Percentiles rank a stretch among this genome's conserved stretches.
Evolutionary conservation across 1,284 basidiomycete genomes (phyloP).

Genomic region (Leccinum pachyderme): DNA sequence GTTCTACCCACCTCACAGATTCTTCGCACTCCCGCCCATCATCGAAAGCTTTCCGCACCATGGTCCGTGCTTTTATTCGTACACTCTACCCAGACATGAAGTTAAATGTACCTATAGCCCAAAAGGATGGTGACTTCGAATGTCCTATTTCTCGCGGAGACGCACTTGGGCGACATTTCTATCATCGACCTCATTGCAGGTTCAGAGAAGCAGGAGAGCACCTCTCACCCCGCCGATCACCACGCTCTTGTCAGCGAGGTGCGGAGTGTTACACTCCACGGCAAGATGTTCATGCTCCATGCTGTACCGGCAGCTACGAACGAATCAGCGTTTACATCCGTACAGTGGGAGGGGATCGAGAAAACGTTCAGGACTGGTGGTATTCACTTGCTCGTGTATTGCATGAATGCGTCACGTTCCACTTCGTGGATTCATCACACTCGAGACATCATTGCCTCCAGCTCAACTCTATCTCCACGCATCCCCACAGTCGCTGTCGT

Average conservation of each 20-base stretch:
- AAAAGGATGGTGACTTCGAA: constrained; percentile 10
- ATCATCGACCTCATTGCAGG: constrained; percentile 19
- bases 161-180: constrained; percentile 16
- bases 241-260: not conserved
- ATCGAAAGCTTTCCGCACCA: constrained; percentile 7
- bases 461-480: not conserved
- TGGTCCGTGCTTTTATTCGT: not conserved
- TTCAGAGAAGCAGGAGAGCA: constrained; percentile 2
- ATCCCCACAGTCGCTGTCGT: constrained; percentile 24
- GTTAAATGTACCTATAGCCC: constrained; percentile 14
- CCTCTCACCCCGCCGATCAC: not conserved
- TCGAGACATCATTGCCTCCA: constrained; percentile 8
- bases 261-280: constrained; percentile 13
- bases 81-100: not conserved
- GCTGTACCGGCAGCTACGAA: constrained; percentile 1
- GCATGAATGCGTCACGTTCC: constrained; percentile 18
- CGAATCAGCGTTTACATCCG: constrained; percentile 2
- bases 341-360: constrained; percentile 7
- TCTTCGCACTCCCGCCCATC: constrained; percentile 9
- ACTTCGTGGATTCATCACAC: constrained; percentile 17
- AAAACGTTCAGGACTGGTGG: constrained; percentile 17
- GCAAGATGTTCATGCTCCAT: constrained; percentile 20
- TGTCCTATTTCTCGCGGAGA: constrained; percentile 27
- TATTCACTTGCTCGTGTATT: constrained; percentile 22
- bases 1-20: constrained; percentile 6